Conservation (phyloP, 2,329 filamentous ascomycete species). For the Gaeumannomyces sp. region DNA sequence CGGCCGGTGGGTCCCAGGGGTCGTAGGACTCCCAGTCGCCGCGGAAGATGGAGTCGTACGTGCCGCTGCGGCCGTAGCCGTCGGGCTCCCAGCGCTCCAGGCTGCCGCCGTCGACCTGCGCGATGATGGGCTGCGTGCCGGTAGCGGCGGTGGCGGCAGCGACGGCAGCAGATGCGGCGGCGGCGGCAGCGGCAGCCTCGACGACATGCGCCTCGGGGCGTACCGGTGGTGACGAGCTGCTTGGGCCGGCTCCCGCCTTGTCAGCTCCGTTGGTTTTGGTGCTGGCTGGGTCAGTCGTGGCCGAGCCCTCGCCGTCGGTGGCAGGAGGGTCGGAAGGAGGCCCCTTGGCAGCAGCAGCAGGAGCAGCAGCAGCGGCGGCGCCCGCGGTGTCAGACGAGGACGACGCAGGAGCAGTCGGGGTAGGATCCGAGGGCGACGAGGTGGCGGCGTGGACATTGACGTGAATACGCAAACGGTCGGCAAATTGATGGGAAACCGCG, state of each 20-base stretch:
- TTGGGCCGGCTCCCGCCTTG: too few relatives aligned
- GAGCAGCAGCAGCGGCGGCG: too few relatives aligned
- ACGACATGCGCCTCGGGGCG: neutral
- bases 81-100: constrained; percentile 66
- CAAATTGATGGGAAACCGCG: constrained; percentile 57
- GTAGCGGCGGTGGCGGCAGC: constrained; percentile 36
- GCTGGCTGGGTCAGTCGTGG: neutral
- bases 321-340: constrained; percentile 11
- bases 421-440: neutral
- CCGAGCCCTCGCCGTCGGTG: neutral
- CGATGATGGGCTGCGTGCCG: constrained; percentile 47
- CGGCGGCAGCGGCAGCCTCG: constrained; percentile 17
- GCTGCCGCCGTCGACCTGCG: constrained; percentile 65
- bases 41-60: constrained; percentile 47
- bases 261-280: neutral
- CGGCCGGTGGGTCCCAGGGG: constrained; percentile 48
- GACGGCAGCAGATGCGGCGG: constrained; percentile 9
- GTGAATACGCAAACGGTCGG: constrained; percentile 62
- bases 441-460: constrained; percentile 33
- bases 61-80: constrained; percentile 56
- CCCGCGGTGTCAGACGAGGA: constrained; percentile 15
- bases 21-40: constrained; percentile 51
- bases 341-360: too few relatives aligned
- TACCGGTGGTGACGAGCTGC: too few relatives aligned
- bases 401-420: neutral